These are phyloP conservation scores for Diaporthe ampelina DNA, from an alignment of 2,329 filamentous ascomycete species.

Conservation along the genomic window DNA sequence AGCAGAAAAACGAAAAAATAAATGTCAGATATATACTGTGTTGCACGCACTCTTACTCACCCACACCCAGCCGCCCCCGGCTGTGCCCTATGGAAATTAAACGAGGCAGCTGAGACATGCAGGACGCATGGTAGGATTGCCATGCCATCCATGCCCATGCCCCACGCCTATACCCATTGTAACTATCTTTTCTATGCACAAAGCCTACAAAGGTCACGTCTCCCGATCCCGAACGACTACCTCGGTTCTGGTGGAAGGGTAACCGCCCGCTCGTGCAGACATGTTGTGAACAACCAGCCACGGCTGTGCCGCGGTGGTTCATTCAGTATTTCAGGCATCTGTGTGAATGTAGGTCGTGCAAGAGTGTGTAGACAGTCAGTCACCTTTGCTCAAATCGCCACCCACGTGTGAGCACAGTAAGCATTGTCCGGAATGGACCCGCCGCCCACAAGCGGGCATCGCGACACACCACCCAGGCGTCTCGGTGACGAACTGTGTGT, in stretches of 20 bases:
- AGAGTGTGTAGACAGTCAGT: neutral
- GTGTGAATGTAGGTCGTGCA: neutral
- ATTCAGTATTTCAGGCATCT: neutral
- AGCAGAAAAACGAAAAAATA: neutral
- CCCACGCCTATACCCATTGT: too few relatives aligned
- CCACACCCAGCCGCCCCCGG: too few relatives aligned
- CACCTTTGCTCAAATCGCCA: too few relatives aligned
- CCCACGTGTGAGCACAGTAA: neutral
- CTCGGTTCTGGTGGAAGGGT: neutral
- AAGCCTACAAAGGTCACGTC: neutral
- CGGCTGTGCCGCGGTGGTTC: neutral
- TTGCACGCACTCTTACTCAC: neutral
- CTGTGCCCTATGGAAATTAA: constrained; percentile 24
- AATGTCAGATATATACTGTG: neutral
- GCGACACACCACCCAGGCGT: too few relatives aligned
- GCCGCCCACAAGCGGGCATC: neutral
- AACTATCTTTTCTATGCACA: too few relatives aligned
- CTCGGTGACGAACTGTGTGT: neutral
- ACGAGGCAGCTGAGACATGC: constrained; percentile 32
- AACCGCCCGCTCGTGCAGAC: too few relatives aligned
- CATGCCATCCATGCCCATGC: neutral
- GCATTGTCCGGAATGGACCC: neutral
- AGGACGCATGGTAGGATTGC: constrained; percentile 17
- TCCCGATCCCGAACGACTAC: neutral
- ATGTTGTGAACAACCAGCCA: too few relatives aligned